These are phyloP conservation scores for Rachicladosporium sp. DNA, from an alignment of 2,329 filamentous ascomycete genomes.

Conservation along the genomic window DNA sequence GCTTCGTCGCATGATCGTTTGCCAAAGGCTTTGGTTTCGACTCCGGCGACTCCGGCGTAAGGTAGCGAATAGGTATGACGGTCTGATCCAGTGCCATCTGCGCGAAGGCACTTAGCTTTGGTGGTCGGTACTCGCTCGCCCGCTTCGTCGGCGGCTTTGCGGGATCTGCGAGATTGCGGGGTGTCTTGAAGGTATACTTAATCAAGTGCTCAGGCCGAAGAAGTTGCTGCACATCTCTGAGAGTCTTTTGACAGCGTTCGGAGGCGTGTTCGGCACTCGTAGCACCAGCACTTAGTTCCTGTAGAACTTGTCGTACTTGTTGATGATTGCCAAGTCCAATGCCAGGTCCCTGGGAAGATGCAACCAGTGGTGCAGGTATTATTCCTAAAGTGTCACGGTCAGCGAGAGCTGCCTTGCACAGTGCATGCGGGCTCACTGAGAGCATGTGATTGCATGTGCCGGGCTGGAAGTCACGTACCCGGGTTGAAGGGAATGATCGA, in stretches of 20 bases:
- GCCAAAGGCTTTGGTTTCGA: conserved; percentile 2
- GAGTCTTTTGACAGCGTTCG: conserved; percentile 55
- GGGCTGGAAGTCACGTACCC: conserved; percentile 37
- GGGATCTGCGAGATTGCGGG: conserved; percentile 5
- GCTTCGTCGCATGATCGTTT: conserved; percentile 3
- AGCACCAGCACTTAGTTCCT: conserved; percentile 60
- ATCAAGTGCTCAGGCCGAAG: conserved; percentile 60
- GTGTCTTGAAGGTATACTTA: conserved; percentile 42
- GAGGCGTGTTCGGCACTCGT: conserved; percentile 45
- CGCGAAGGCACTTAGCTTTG: conserved; percentile 40
- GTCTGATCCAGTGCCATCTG: conserved; percentile 38
- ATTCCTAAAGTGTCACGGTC: conserved; percentile 25
- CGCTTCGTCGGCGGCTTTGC: conserved; percentile 3
- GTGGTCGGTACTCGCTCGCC: conserved; percentile 7
- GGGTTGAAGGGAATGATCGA: conserved; percentile 69
- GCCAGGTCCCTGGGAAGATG: conserved; percentile 28
- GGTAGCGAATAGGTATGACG: conserved; percentile 25
- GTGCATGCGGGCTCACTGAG: not conserved
- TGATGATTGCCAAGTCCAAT: conserved; percentile 15
- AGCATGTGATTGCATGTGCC: conserved; percentile 1
- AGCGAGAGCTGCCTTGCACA: conserved; percentile 4
- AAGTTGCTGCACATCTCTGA: conserved; percentile 63
- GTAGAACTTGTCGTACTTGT: conserved; percentile 36
- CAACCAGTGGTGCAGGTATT: conserved; percentile 32
- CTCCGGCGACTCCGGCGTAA: conserved; percentile 18